Evolutionary conservation across 306 rosid genomes (phyloP).

Genomic region (Castanospermum australe): DNA sequence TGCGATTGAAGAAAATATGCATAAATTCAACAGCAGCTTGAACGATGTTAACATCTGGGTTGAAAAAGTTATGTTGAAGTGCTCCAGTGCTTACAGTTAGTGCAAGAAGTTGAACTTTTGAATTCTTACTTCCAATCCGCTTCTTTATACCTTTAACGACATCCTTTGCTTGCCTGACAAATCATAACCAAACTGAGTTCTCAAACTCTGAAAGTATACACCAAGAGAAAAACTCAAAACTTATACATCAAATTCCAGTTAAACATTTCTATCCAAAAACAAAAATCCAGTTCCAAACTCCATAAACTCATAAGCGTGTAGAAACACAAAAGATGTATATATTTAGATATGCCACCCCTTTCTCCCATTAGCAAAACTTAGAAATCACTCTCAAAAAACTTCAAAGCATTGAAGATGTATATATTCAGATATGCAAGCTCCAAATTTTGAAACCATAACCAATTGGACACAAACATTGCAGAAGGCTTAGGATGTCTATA

Average conservation of each 20-base stretch:
- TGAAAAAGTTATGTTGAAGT: background rate
- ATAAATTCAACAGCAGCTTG: background rate
- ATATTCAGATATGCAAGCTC: background rate
- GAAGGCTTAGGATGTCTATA: background rate
- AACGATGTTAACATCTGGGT: background rate
- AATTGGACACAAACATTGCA: background rate
- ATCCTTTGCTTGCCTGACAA: constrained; percentile 88
- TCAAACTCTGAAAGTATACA: background rate
- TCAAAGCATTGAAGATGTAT: background rate
- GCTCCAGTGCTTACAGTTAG: constrained; percentile 63
- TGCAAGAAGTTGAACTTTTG: constrained; percentile 97
- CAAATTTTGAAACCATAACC: background rate
- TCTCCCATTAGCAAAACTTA: background rate
- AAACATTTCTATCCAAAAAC: background rate
- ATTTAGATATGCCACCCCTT: background rate
- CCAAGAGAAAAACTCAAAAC: constrained; percentile 4
- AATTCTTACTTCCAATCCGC: constrained; percentile 85
- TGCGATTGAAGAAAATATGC: background rate
- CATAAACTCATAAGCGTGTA: background rate
- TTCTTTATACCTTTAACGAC: constrained; percentile 90
- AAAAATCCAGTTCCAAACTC: background rate
- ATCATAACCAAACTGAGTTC: constrained; percentile 27
- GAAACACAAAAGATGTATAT: background rate
- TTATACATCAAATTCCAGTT: background rate
- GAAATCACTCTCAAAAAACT: background rate